Evolutionary conservation across 2,329 filamentous ascomycete species (phyloP).

Genomic region (Penicillium italicum): DNA sequence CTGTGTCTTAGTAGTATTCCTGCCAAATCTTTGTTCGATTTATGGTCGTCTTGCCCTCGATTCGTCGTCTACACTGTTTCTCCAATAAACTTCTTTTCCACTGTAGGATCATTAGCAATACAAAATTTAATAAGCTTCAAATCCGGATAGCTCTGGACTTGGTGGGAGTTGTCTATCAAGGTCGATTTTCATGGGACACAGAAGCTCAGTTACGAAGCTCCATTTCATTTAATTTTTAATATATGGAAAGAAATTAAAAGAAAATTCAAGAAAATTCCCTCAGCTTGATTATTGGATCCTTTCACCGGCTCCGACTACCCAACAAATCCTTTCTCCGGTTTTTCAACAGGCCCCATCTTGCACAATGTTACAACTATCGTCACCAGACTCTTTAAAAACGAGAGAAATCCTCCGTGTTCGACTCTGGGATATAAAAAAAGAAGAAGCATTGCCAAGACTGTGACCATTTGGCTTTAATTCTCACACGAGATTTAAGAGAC

Average conservation of each 20-base stretch:
- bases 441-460: background rate
- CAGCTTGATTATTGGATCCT: conserved; percentile 8
- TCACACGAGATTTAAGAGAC: conserved; percentile 1
- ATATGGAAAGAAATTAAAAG: background rate
- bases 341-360: conserved; percentile 5
- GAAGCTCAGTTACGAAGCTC: conserved; percentile 10
- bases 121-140: background rate
- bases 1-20: background rate
- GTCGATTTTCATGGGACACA: conserved; percentile 5
- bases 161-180: background rate
- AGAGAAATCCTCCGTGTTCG: conserved; percentile 4
- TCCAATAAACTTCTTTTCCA: background rate
- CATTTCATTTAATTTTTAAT: background rate
- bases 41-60: background rate
- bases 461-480: background rate
- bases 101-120: background rate
- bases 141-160: background rate
- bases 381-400: conserved; percentile 6
- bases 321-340: conserved; percentile 11
- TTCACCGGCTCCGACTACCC: conserved; percentile 9
- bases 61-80: background rate
- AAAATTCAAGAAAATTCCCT: background rate
- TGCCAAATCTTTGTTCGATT: background rate
- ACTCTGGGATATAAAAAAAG: background rate
- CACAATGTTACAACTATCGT: conserved; percentile 10